These are phyloP conservation scores for Blastobotrys serpentis DNA, from an alignment of 1,139 yeast genomes.

Conservation along the genomic window DNA sequence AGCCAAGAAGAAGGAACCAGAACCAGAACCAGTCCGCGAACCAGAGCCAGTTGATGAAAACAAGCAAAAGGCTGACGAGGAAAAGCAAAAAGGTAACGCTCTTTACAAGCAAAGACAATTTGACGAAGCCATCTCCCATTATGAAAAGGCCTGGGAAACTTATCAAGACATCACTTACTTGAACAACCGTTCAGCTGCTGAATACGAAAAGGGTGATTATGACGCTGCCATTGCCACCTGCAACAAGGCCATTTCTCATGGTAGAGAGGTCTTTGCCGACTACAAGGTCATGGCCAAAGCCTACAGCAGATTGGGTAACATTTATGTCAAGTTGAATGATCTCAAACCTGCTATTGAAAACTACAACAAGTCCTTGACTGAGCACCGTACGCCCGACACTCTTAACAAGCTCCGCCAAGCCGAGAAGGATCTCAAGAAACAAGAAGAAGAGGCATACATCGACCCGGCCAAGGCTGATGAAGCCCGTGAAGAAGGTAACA, in stretches of 20 bases:
- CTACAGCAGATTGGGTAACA: slow-evolving; percentile 85
- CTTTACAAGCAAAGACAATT: slow-evolving; percentile 85
- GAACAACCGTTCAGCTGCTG: slow-evolving; percentile 97
- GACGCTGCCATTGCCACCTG: slow-evolving; percentile 83
- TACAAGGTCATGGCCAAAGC: slow-evolving; percentile 91
- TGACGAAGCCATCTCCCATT: slow-evolving; percentile 86
- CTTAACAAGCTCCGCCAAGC: slow-evolving; percentile 82
- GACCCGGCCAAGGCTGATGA: slow-evolving; percentile 93
- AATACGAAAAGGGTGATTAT: slow-evolving; percentile 90
- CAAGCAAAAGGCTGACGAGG: slow-evolving; percentile 65
- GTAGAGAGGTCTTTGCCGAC: slow-evolving; percentile 87
- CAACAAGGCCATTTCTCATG: slow-evolving; percentile 78
- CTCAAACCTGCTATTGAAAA: slow-evolving; percentile 68
- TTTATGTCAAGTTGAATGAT: slow-evolving; percentile 73
- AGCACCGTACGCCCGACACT: slow-evolving; percentile 95
- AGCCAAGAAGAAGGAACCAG: slow-evolving; percentile 35
- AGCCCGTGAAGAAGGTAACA: slow-evolving; percentile 92
- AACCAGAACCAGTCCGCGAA: slow-evolving; percentile 32
- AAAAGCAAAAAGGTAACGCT: slow-evolving; percentile 82
- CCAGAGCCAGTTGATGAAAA: slow-evolving; percentile 42
- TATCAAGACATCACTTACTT: slow-evolving; percentile 86
- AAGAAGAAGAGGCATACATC: slow-evolving; percentile 74
- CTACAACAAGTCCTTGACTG: slow-evolving; percentile 91
- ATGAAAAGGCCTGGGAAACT: slow-evolving; percentile 82
- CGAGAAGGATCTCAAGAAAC: slow-evolving; percentile 78